These are phyloP conservation scores for Fusarium sambucinum DNA, from an alignment of 2,329 filamentous ascomycete species.

Conservation along the genomic window DNA sequence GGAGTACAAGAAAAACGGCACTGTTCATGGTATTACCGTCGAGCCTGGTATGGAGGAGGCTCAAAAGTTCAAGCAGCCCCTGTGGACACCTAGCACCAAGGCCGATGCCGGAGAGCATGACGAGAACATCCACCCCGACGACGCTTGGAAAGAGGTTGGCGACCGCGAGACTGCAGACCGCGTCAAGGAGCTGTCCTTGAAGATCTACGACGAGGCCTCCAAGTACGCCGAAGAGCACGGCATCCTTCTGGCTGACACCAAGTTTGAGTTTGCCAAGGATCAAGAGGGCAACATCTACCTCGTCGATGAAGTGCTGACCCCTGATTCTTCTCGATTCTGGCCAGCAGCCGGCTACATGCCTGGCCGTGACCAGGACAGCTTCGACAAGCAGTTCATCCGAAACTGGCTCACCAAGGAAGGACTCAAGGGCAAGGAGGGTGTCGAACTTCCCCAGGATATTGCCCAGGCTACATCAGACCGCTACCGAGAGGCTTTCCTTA, in stretches of 20 bases:
- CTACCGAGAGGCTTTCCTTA: slow-evolving; percentile 81
- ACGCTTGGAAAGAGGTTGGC: slow-evolving; percentile 60
- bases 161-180: slow-evolving; percentile 48
- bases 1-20: slow-evolving; percentile 75
- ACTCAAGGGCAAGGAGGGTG: slow-evolving; percentile 57
- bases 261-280: slow-evolving; percentile 47
- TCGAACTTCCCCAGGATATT: slow-evolving; percentile 77
- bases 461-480: slow-evolving; percentile 73
- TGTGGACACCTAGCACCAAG: slow-evolving; percentile 86
- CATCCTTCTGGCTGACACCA: slow-evolving; percentile 45
- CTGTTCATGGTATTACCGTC: slow-evolving; percentile 81
- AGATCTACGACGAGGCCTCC: slow-evolving; percentile 45
- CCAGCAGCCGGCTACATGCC: slow-evolving; percentile 68
- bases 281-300: slow-evolving; percentile 48
- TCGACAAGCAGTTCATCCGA: slow-evolving; percentile 86
- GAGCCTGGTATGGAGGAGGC: slow-evolving; percentile 73
- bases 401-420: slow-evolving; percentile 82
- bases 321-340: slow-evolving; percentile 87
- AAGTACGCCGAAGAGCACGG: slow-evolving; percentile 44
- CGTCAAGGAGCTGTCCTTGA: slow-evolving; percentile 46
- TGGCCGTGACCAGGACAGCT: slow-evolving; percentile 81
- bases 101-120: slow-evolving; percentile 82
- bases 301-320: slow-evolving; percentile 45
- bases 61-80: slow-evolving; percentile 70
- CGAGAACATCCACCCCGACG: slow-evolving; percentile 83